Conservation (phyloP, 768 basidiomycete species). For the Leccinum subgranulosum region DNA sequence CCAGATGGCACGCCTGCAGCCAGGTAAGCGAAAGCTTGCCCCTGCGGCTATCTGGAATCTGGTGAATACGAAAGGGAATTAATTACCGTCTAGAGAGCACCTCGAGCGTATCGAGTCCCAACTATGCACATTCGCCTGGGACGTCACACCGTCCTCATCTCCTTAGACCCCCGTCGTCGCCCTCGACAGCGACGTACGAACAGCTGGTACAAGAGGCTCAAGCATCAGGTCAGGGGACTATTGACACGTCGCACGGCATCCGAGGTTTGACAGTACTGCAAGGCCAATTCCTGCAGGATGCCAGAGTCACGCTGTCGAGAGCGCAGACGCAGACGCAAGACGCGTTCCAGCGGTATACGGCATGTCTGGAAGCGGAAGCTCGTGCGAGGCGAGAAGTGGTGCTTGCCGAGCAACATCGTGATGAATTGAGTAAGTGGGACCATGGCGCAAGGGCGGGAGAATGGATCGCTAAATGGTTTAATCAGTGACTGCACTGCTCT, state of each 20-base stretch:
- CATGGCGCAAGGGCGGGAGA: constrained; percentile 10
- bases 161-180: constrained; percentile 49
- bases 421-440: constrained; percentile 46
- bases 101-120: constrained; percentile 31
- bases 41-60: not conserved
- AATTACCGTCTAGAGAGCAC: constrained; percentile 19
- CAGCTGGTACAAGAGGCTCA: constrained; percentile 56
- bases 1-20: constrained; percentile 34
- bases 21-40: constrained; percentile 23
- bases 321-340: constrained; percentile 73
- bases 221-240: constrained; percentile 49
- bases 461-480: constrained; percentile 15
- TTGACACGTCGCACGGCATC: constrained; percentile 5
- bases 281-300: constrained; percentile 63
- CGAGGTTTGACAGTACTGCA: constrained; percentile 13
- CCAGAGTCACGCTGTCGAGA: constrained; percentile 55
- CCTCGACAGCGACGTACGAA: constrained; percentile 48
- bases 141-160: constrained; percentile 31
- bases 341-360: constrained; percentile 64
- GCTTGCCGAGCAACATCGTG: constrained; percentile 66
- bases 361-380: constrained; percentile 63
- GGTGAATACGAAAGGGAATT: constrained; percentile 4
- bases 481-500: constrained; percentile 33
- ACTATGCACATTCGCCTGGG: constrained; percentile 31
- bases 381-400: constrained; percentile 63